Percentiles rank a stretch among this genome's conserved stretches.
These are phyloP conservation scores for Aspergillus conjunctus DNA, from an alignment of 495 filamentous ascomycete genomes.

Conservation along the genomic window DNA sequence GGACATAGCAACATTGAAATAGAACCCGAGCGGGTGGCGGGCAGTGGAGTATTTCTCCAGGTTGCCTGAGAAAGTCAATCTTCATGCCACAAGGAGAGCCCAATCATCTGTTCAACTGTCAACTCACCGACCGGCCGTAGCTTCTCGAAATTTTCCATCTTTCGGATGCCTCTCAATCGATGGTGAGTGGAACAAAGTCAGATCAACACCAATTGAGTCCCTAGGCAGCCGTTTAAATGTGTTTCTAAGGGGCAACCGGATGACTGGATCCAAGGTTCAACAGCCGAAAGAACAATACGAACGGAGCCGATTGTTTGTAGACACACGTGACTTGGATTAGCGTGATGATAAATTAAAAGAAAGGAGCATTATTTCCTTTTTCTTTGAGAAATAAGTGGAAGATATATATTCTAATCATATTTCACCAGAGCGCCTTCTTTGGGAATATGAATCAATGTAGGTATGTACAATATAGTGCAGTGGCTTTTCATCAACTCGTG, in stretches of 20 bases:
- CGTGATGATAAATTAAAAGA: no score
- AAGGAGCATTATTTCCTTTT: no score
- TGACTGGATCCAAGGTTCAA: neutral
- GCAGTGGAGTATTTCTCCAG: constrained; percentile 48
- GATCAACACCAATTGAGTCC: neutral
- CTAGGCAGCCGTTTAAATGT: neutral
- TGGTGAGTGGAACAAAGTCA: neutral
- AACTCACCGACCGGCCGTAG: constrained; percentile 36
- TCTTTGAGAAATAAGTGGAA: no score
- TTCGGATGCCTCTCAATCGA: neutral
- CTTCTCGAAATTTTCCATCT: constrained; percentile 32
- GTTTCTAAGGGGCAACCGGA: neutral
- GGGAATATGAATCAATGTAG: neutral
- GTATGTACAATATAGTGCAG: neutral
- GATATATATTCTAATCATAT: neutral
- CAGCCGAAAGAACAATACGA: neutral
- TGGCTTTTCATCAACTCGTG: neutral
- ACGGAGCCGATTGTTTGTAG: neutral
- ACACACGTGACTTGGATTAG: no score
- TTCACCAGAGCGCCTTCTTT: no score
- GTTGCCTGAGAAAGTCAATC: constrained; percentile 29
- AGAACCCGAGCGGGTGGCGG: constrained; percentile 47
- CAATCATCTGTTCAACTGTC: neutral
- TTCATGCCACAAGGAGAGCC: neutral
- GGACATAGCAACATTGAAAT: constrained; percentile 44